Evolutionary conservation across 1,139 yeast species (phyloP).

Genomic region (Yamadazyma aaseri): DNA sequence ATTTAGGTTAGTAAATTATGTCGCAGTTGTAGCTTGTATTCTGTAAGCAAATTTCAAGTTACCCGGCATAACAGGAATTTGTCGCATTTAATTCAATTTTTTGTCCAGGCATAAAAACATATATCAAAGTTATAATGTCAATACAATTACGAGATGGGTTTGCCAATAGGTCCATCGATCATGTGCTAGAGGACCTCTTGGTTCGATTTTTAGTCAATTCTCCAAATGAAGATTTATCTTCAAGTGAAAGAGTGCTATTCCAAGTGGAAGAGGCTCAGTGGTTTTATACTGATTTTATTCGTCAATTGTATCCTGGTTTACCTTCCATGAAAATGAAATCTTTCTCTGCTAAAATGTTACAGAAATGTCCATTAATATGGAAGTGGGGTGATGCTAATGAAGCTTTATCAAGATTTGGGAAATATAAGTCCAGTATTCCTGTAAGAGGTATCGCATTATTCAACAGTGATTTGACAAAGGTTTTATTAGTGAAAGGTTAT

Average conservation of each 20-base stretch:
- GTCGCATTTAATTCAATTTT: too few species aligned
- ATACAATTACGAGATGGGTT: slow-evolving; percentile 57
- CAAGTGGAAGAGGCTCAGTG: slow-evolving; percentile 98
- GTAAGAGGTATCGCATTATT: slow-evolving; percentile 94
- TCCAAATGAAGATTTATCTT: slow-evolving; percentile 85
- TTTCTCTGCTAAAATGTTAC: slow-evolving; percentile 72
- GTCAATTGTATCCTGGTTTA: slow-evolving; percentile 69
- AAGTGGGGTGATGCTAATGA: slow-evolving; percentile 79
- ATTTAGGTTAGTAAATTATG: too few species aligned
- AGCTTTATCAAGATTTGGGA: slow-evolving; percentile 73
- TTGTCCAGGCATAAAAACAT: background rate
- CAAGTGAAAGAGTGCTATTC: slow-evolving; percentile 84
- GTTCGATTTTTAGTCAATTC: slow-evolving; percentile 90
- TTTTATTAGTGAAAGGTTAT: slow-evolving; percentile 80
- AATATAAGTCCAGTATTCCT: slow-evolving; percentile 87
- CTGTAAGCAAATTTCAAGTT: too few species aligned
- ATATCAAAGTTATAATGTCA: slow-evolving; percentile 36
- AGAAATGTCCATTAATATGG: slow-evolving; percentile 83
- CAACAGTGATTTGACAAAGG: slow-evolving; percentile 66
- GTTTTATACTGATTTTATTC: slow-evolving; percentile 88
- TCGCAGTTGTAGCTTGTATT: too few species aligned
- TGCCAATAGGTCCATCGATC: slow-evolving; percentile 60
- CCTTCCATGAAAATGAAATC: slow-evolving; percentile 78
- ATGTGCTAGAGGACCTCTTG: slow-evolving; percentile 80
- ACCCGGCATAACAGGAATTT: too few species aligned